Evolutionary conservation across 192 early-diverging fungal genomes (phyloP), one percentile per base, ranked within the genome.

Genomic region (Bifiguratus adelaidae): DNA sequence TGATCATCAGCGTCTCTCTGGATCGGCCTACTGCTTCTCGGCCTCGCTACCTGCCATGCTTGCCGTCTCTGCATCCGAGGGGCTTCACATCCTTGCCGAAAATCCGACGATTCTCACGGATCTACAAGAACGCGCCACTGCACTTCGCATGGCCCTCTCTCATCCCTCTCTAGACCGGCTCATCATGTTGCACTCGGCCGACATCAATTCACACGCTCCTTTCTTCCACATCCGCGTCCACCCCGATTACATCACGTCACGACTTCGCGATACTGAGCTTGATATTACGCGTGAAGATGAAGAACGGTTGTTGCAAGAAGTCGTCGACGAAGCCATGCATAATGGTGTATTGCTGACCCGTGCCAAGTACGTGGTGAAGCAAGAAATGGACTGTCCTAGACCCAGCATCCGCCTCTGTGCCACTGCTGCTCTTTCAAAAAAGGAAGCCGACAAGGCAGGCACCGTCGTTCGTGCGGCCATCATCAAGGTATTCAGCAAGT

Each of bases 41-140:
- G 95, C 95, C 0, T 87, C 92, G 9, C 77, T 98, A 30, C 95
- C 95, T 16, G 89, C 91, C 18, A 88, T 93, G 64, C 76, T 98
- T 3, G 77, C 92, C 13, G 88, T 91, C 19, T 75, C 85, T 30
- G 86, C 89, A n/a, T 68, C 81, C 1, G 89, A 95, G 58, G 88
- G 85, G 3, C 67, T 98, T 48, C 71, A 72, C 3, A 60, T 82
- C n/a, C 52, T 86, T 24, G 53, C 59, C 22, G 40, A 66, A 18
- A 60, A 78, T 20, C 71, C 75, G 3, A 25, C 50, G 1, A 32
- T 74, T 19, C 48, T 90, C 27, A 58, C 45, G 12, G 52, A 60
- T 15, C 59, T 95, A 42, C 56, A 64, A 18, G 76, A 85, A 34
- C 90, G 92, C 64, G 55, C 72, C 0, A 42, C 44, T 2, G 62